Evolutionary conservation across 2,329 filamentous ascomycete genomes (phyloP), one percentile per base, ranked within the genome.

Genomic region (Hortaea werneckii): DNA sequence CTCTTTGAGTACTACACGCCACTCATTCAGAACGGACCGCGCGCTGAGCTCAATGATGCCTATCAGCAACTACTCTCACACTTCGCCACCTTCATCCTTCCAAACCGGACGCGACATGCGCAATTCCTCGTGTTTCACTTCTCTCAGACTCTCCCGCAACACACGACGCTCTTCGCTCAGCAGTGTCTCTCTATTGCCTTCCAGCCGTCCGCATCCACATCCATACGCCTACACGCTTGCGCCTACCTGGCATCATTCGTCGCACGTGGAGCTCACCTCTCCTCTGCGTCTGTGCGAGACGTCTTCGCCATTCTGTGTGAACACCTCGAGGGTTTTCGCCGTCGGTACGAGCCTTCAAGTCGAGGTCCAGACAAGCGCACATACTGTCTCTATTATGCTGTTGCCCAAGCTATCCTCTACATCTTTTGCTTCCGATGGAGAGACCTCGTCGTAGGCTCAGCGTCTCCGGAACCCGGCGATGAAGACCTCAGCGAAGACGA

Each of bases 391-490:
- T 95, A 94, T 67, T 95, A 95, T 64, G 82, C 85, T 12, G 80
- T 88, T 40, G 80, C 85, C n/a, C 89, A 95, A 65, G 88, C 88
- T 1, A 73, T 94, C 2, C 77, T 95, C 26, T 95, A 95, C 69
- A 90, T 94, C 48, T 95, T 94, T 67, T 98, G 92, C 71, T 98
- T 98, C 73, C 82, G 92, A 45, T 98, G 92, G 92, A 83, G 87
- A 50, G 90, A 96, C 59, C 74, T 98, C 40, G 83, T 87, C 46
- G 72, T 78, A 13, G 75, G 64, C 9, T 53, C 77, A 1, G 77
- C 76, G 3, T 72, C 42, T 7, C 51, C 54, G 3, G 52, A 58
- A 20, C 45, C 50, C 1, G 55, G 57, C 41, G 50, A 50, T 11
- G 48, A 77, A 1, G 74, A 80, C 11, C 67, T 73, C 40, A 67